These are phyloP conservation scores for Solanum bulbocastanum DNA, from an alignment of 257 asterid species.

Conservation along the genomic window DNA sequence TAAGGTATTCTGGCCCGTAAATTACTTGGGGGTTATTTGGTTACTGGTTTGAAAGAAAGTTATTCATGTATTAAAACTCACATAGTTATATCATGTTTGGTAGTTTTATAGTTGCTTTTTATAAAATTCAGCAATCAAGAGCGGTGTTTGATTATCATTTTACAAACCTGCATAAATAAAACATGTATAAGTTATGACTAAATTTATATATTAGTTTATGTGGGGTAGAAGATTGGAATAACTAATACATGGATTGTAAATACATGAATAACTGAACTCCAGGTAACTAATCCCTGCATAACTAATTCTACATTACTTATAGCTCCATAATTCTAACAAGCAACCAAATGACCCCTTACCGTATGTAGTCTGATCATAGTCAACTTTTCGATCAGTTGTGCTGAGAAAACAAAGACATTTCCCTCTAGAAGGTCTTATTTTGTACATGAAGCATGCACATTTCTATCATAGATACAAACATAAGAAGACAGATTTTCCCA, in stretches of 20 bases:
- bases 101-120: background rate
- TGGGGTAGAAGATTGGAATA: background rate
- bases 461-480: background rate
- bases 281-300: background rate
- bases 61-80: background rate
- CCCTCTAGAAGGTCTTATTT: background rate
- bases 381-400: background rate
- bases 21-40: background rate
- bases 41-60: background rate
- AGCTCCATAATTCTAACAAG: background rate
- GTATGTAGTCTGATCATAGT: background rate
- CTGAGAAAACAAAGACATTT: background rate
- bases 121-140: background rate
- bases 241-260: background rate
- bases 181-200: background rate
- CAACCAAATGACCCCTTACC: background rate
- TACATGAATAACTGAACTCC: background rate
- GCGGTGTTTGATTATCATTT: background rate
- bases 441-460: background rate
- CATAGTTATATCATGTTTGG: background rate
- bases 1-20: background rate
- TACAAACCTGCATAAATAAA: background rate
- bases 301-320: background rate
- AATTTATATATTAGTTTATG: background rate
- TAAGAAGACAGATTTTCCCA: background rate